Percentiles rank a stretch among this genome's conserved stretches.
phyloP scores from a whole-genome alignment of 495 filamentous ascomycete species.

The Xylaria intraflava region DNA sequence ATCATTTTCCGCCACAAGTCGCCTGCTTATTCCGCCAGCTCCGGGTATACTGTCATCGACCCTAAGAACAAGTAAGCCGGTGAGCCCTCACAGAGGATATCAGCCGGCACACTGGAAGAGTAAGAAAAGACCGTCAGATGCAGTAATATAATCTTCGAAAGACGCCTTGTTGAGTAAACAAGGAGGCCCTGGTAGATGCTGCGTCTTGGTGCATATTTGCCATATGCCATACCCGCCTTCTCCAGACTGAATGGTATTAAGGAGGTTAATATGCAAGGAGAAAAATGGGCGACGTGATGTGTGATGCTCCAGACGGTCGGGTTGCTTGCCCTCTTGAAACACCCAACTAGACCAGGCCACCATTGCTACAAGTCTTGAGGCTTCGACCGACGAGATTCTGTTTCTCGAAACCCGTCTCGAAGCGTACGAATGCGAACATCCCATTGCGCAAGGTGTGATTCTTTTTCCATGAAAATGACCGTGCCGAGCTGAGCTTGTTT shows the following conservation, averaged over 20 bases:
- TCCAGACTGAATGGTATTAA: slow-evolving; percentile 4
- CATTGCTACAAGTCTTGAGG: slow-evolving; percentile 31
- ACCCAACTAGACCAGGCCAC: slow-evolving; percentile 33
- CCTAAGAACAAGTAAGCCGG: slow-evolving; percentile 23
- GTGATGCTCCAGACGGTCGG: slow-evolving; percentile 11
- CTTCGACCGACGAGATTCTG: slow-evolving; percentile 16
- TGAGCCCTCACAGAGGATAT: slow-evolving; percentile 22
- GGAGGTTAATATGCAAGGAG: neutral
- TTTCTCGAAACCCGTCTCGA: slow-evolving; percentile 16
- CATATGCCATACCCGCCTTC: slow-evolving; percentile 18
- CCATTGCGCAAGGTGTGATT: slow-evolving; percentile 16
- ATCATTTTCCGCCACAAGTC: slow-evolving; percentile 26
- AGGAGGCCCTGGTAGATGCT: slow-evolving; percentile 16
- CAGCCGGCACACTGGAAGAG: slow-evolving; percentile 8
- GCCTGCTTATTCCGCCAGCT: slow-evolving; percentile 21
- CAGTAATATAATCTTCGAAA: slow-evolving; percentile 8
- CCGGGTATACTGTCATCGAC: slow-evolving; percentile 29
- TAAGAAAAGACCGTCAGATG: slow-evolving; percentile 13
- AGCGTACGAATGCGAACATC: neutral
- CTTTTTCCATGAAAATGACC: neutral
- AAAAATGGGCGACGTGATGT: neutral
- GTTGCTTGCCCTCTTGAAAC: slow-evolving; percentile 19
- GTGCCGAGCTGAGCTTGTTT: slow-evolving; percentile 11
- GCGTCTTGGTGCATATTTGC: slow-evolving; percentile 20
- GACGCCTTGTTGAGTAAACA: slow-evolving; percentile 13